Percentiles rank a stretch among this genome's conserved stretches.
phyloP scores from a whole-genome alignment of 225 moss, liverwort and hornwort species.

The Pseudoscleropodium purum region DNA sequence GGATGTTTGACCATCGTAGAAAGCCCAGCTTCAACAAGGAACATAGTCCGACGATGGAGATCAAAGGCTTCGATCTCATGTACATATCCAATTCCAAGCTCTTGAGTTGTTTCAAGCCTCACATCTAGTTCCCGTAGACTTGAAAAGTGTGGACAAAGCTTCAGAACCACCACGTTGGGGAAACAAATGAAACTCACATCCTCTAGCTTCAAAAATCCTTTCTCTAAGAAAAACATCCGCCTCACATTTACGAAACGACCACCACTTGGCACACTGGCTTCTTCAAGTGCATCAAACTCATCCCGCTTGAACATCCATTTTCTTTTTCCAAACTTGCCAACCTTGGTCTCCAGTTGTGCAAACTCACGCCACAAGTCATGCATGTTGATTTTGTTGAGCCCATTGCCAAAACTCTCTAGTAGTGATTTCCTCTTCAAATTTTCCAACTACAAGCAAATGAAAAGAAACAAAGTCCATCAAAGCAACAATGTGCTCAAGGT shows the following conservation, averaged over 20 bases:
- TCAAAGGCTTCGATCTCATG: no score
- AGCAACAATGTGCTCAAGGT: rapidly evolving
- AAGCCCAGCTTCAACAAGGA: not conserved
- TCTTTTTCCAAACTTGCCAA: not conserved
- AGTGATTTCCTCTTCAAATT: not conserved
- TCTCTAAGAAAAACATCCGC: not conserved
- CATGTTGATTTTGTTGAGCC: rapidly evolving
- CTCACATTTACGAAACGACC: not conserved
- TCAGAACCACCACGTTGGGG: not conserved
- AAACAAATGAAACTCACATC: not conserved
- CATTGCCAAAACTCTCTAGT: not conserved
- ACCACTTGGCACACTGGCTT: rapidly evolving
- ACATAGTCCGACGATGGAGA: not conserved
- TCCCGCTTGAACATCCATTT: not conserved
- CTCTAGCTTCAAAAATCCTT: rapidly evolving
- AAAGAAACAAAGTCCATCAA: rapidly evolving
- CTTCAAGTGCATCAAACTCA: rapidly evolving
- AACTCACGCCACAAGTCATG: not conserved
- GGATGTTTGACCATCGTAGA: not conserved
- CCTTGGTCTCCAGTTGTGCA: not conserved
- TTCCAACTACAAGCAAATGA: not conserved
- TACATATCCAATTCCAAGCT: not conserved
- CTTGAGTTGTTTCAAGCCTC: not conserved
- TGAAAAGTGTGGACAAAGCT: not conserved
- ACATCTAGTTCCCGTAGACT: not conserved